Conservation (phyloP, 2,329 filamentous ascomycete genomes). For the Colletotrichum sp. region DNA sequence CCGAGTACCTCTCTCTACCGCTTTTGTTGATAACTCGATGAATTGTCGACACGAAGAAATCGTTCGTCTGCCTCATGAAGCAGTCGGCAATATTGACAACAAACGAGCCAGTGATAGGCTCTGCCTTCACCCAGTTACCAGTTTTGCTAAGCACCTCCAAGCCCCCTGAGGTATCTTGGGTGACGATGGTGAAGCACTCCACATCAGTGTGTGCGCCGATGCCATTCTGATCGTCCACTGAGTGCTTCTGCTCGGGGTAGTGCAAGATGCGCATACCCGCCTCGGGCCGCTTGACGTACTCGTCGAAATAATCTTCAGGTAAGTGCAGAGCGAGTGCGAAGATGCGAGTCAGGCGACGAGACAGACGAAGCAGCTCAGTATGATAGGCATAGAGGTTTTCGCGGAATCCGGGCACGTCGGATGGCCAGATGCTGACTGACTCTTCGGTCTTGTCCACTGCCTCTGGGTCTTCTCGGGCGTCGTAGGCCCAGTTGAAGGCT, state of each 20-base stretch:
- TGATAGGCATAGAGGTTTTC: slow-evolving; percentile 38
- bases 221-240: slow-evolving; percentile 26
- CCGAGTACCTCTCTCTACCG: slow-evolving; percentile 40
- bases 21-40: slow-evolving; percentile 42
- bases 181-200: slow-evolving; percentile 52
- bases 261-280: slow-evolving; percentile 41
- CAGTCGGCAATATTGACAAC: slow-evolving; percentile 52
- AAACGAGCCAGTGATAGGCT: slow-evolving; percentile 44
- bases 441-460: slow-evolving; percentile 29
- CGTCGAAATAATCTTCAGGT: slow-evolving; percentile 43
- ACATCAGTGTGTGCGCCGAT: slow-evolving; percentile 54
- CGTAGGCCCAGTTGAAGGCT: slow-evolving; percentile 39
- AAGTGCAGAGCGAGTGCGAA: slow-evolving; percentile 46
- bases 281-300: slow-evolving; percentile 33
- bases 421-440: slow-evolving; percentile 32
- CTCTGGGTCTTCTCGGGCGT: slow-evolving; percentile 29
- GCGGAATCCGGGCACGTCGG: slow-evolving; percentile 37
- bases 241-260: slow-evolving; percentile 39
- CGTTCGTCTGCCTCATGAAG: slow-evolving; percentile 45
- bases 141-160: slow-evolving; percentile 50
- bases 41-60: slow-evolving; percentile 45
- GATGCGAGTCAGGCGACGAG: slow-evolving; percentile 40
- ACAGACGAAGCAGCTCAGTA: slow-evolving; percentile 36
- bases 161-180: slow-evolving; percentile 46
- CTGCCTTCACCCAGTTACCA: slow-evolving; percentile 48